These are phyloP conservation scores for Hericium coralloides DNA, from an alignment of 768 basidiomycete genomes.

Conservation along the genomic window DNA sequence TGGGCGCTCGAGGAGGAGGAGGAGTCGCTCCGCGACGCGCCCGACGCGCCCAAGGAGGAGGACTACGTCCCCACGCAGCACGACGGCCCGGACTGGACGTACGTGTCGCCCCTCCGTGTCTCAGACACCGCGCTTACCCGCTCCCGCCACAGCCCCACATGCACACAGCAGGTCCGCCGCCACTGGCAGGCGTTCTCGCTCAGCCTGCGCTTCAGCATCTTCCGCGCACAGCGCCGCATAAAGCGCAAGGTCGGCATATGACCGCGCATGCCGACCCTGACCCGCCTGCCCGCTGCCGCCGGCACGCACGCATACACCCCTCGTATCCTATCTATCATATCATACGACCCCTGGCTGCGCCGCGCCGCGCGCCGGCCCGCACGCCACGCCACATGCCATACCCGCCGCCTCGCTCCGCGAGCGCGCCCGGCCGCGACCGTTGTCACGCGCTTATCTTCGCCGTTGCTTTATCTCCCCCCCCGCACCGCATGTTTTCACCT, in stretches of 20 bases:
- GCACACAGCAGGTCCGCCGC: slow-evolving; percentile 40
- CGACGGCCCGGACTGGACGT: slow-evolving; percentile 13
- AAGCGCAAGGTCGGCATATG: slow-evolving; percentile 16
- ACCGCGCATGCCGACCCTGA: neutral
- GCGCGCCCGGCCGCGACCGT: too few species aligned
- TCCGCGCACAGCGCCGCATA: slow-evolving; percentile 37
- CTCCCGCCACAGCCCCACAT: slow-evolving; percentile 40
- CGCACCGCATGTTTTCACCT: neutral
- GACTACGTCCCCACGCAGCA: slow-evolving; percentile 2
- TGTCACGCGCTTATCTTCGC: too few species aligned
- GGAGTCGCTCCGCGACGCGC: neutral
- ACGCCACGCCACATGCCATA: too few species aligned
- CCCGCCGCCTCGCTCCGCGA: too few species aligned
- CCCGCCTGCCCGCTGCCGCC: neutral
- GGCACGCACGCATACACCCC: neutral
- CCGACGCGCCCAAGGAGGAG: slow-evolving; percentile 4
- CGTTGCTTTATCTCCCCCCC: neutral
- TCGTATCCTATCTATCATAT: neutral
- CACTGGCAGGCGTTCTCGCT: slow-evolving; percentile 57
- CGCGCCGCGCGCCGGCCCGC: too few species aligned
- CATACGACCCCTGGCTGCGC: neutral
- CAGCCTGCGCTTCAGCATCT: slow-evolving; percentile 47
- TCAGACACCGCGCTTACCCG: neutral
- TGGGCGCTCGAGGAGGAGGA: neutral
- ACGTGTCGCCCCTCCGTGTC: slow-evolving; percentile 2